phyloP scores from a whole-genome alignment of 192 early-diverging fungal genomes.

The Coemansia sp. region DNA sequence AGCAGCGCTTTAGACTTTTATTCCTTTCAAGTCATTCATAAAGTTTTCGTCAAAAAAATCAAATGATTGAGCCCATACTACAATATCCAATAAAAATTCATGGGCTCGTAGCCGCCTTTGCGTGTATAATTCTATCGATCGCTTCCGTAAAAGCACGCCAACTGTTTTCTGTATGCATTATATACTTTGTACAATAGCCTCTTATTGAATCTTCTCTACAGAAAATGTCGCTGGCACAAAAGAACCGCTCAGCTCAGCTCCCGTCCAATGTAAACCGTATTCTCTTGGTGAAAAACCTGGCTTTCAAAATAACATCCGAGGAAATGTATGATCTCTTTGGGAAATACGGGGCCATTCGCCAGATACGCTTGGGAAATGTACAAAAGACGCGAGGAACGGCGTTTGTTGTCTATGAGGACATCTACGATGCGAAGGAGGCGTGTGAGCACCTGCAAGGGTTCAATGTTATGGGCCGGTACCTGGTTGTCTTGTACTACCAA shows the following conservation, averaged over 20 bases:
- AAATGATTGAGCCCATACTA: background rate
- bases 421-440: slow-evolving; percentile 96
- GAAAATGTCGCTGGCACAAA: slow-evolving; percentile 45
- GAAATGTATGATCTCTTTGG: slow-evolving; percentile 99
- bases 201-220: background rate
- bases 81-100: background rate
- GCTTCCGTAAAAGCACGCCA: too few species aligned
- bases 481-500: slow-evolving; percentile 93
- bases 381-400: slow-evolving; percentile 92
- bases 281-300: slow-evolving; percentile 91
- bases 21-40: background rate
- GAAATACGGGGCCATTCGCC: slow-evolving; percentile 92
- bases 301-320: slow-evolving; percentile 95
- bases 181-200: background rate
- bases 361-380: slow-evolving; percentile 84
- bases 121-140: too few species aligned
- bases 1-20: background rate
- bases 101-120: background rate
- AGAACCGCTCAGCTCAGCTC: slow-evolving; percentile 66
- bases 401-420: slow-evolving; percentile 98
- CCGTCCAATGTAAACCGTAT: slow-evolving; percentile 95
- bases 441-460: slow-evolving; percentile 96
- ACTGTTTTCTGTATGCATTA: too few species aligned
- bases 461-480: slow-evolving; percentile 93
- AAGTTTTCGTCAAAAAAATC: background rate